phyloP scores from a whole-genome alignment of 768 basidiomycete genomes.

The Pisolithus albus region DNA sequence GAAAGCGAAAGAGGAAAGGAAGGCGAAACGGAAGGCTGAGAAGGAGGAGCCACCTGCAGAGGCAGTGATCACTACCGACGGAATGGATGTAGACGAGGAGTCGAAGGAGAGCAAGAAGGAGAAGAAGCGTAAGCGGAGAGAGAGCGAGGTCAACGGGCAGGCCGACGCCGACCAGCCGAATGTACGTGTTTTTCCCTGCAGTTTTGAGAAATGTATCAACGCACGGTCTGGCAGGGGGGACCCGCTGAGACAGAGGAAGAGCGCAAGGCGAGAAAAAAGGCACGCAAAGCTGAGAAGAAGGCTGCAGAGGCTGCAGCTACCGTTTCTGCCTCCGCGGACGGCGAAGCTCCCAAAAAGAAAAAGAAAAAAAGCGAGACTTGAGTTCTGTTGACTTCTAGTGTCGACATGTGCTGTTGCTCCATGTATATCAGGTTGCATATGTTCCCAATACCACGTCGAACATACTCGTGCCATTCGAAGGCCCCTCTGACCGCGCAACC shows the following conservation, averaged over 20 bases:
- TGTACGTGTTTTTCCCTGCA: conserved; percentile 28
- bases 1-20: conserved; percentile 71
- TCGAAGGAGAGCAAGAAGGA: conserved; percentile 34
- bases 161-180: conserved; percentile 33
- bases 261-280: conserved; percentile 73
- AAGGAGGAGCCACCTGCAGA: conserved; percentile 44
- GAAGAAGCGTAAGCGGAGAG: conserved; percentile 44
- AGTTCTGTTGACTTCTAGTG: conserved; percentile 12
- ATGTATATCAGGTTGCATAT: conserved; percentile 2
- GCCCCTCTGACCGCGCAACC: too few relatives aligned
- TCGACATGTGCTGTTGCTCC: not conserved
- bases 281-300: conserved; percentile 71
- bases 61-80: conserved; percentile 23
- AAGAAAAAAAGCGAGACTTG: conserved; percentile 30
- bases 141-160: conserved; percentile 47
- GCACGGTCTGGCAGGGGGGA: conserved; percentile 23
- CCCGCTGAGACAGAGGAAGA: conserved; percentile 74
- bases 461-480: not conserved
- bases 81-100: conserved; percentile 43
- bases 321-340: conserved; percentile 25
- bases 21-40: conserved; percentile 54
- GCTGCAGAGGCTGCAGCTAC: conserved; percentile 34
- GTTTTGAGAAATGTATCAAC: not conserved
- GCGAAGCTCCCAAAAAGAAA: conserved; percentile 41
- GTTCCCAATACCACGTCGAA: conserved; percentile 1